Percentiles rank a stretch among this genome's conserved stretches.
phyloP scores from a whole-genome alignment of 352 stramenopile genomes.

The Globisporangium ultimum region DNA sequence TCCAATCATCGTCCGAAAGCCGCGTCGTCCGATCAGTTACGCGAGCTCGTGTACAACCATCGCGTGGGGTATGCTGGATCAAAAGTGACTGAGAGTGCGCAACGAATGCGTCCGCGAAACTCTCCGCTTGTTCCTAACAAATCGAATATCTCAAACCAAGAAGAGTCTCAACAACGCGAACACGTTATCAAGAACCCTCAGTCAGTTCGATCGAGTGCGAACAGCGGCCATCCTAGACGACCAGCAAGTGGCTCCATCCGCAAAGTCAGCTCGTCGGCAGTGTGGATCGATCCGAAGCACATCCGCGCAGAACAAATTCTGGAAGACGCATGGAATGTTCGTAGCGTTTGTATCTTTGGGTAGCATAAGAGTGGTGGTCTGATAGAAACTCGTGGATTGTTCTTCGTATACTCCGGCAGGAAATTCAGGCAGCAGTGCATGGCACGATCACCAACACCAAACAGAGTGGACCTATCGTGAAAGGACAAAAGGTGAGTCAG shows the following conservation, averaged over 20 bases:
- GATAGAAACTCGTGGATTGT: neutral
- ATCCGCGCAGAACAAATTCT: constrained; percentile 29
- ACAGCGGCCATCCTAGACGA: neutral
- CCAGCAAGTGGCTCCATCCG: constrained; percentile 2
- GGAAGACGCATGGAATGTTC: constrained; percentile 32
- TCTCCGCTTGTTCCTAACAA: too few species aligned
- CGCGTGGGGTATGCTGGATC: constrained; percentile 4
- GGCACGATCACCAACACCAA: neutral
- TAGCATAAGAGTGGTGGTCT: neutral
- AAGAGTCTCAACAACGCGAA: constrained; percentile 4
- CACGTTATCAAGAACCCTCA: constrained; percentile 2
- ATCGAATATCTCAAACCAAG: constrained; percentile 6
- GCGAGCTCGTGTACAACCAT: constrained; percentile 37
- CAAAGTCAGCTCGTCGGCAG: neutral
- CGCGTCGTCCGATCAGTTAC: constrained; percentile 45
- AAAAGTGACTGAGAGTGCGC: neutral
- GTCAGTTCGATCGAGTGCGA: constrained; percentile 1
- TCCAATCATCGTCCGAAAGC: constrained; percentile 21
- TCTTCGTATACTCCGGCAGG: neutral
- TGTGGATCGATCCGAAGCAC: constrained; percentile 35
- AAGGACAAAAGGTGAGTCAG: neutral
- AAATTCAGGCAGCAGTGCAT: constrained; percentile 11
- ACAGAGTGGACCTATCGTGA: neutral
- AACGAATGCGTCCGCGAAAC: neutral
- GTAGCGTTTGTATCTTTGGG: neutral